A percentile compares a stretch with the other conserved stretches of the same genome.
Evolutionary conservation across 2,329 filamentous ascomycete species (phyloP).

Genomic region (Phialocephala sp.): DNA sequence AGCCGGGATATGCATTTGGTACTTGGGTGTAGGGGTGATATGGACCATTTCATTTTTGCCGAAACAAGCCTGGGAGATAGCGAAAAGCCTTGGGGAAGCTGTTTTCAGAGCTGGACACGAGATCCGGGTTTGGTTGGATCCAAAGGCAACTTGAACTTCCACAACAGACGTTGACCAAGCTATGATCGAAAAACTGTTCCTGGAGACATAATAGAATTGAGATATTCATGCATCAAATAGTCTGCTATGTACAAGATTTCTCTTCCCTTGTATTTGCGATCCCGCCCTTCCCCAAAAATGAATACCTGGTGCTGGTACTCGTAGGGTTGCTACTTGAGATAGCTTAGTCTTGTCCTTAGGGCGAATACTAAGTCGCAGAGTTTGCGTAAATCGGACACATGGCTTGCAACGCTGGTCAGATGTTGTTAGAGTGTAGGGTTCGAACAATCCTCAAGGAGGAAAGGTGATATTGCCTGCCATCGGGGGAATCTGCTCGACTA

Average conservation of each 20-base stretch:
- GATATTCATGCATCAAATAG: not conserved
- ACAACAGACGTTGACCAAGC: not conserved
- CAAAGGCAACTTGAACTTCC: slow-evolving; percentile 39
- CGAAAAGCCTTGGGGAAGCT: slow-evolving; percentile 42
- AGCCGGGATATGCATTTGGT: slow-evolving; percentile 41
- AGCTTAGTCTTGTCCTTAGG: no score
- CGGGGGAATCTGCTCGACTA: slow-evolving; percentile 8
- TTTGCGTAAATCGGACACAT: no score
- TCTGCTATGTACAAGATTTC: no score
- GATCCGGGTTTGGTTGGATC: slow-evolving; percentile 46
- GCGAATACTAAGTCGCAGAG: not conserved
- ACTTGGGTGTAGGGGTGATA: slow-evolving; percentile 36
- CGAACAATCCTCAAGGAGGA: not conserved
- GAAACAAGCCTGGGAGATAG: slow-evolving; percentile 42
- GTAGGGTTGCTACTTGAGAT: no score
- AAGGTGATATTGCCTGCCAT: slow-evolving; percentile 3
- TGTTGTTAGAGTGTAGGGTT: not conserved
- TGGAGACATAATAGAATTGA: not conserved
- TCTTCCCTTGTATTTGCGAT: no score
- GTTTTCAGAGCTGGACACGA: slow-evolving; percentile 45
- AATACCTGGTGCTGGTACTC: no score
- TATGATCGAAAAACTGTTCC: not conserved
- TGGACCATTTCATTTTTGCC: slow-evolving; percentile 46
- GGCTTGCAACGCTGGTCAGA: no score
- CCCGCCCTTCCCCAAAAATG: no score